These are phyloP conservation scores for Diaporthe citrichinensis DNA, from an alignment of 2,329 filamentous ascomycete genomes.

Conservation along the genomic window DNA sequence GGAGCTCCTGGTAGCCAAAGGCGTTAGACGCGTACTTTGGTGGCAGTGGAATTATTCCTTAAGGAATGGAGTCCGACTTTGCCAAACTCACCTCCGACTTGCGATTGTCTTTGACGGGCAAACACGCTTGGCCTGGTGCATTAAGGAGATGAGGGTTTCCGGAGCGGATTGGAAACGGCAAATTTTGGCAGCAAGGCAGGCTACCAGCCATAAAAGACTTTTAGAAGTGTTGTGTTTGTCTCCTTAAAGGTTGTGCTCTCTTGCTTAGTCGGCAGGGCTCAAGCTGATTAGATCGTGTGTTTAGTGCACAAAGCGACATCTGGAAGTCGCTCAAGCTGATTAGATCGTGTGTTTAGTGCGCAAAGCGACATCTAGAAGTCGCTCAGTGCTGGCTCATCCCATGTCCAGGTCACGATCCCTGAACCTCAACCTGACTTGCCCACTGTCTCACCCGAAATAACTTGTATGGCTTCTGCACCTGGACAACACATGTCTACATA, in stretches of 20 bases:
- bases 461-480: background rate
- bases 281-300: background rate
- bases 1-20: background rate
- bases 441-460: no score
- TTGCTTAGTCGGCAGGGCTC: background rate
- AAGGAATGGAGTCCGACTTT: background rate
- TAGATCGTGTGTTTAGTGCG: no score
- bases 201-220: background rate
- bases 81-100: background rate
- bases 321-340: no score
- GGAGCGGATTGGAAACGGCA: background rate
- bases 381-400: background rate
- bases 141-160: background rate
- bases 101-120: background rate
- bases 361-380: background rate
- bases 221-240: background rate
- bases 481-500: background rate
- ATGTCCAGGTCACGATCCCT: background rate
- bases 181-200: no score
- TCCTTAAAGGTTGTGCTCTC: no score
- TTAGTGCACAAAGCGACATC: background rate
- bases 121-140: rapidly evolving
- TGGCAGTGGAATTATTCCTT: no score
- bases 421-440: background rate
- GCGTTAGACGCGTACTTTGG: background rate